Base-by-base conservation (phyloP, 441 rosid species). In the Adansonia gregorii region DNA sequence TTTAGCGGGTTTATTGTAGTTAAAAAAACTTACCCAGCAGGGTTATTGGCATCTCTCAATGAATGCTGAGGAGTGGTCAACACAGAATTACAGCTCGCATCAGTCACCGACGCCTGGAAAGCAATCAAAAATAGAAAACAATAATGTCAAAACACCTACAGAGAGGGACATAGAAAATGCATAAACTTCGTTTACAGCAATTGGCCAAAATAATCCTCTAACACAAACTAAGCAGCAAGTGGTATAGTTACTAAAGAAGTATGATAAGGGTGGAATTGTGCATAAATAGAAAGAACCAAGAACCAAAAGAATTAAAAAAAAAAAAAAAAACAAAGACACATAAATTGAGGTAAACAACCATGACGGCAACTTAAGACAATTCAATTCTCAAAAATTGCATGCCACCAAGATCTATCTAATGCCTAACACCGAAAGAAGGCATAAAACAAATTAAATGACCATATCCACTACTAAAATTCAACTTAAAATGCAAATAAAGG, bases 21-120 rank as follows among this genome's bases (percentile, higher is more conserved):
- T 17, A 15, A 82, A 24, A 24, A 24, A 65, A 72, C 79, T 79
- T 90, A 94, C 99, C 99, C 99, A 85, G 98, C 97, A 83, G 97
- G 98, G 89, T 90, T 94, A 85, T 78, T 91, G 58, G 97, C 94
- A 85, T 94, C 98, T 87, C 91, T 89, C 76, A 91, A 81, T 48
- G 97, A 86, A 81, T 91, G 96, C 88, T 89, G 97, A 80, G 99
- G 98, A 82, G 98, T 88, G 78, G 95, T 87, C 41, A 89, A 98
- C 71, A 77, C 95, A 73, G 99, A 93, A 71, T 94, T 97, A 22
- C 97, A 90, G 85, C 98, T 91, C 35, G 92, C 94, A 86, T 94
- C 99, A 0, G 88, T 88, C 35, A 87, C 79, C 14, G 93, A 74
- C 55, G 90, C 87, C 99, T 95, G 89, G 78, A 77, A 22, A 54